Conservation (phyloP, 139 green algal genomes). For the Limnomonas spitsbergensis region DNA sequence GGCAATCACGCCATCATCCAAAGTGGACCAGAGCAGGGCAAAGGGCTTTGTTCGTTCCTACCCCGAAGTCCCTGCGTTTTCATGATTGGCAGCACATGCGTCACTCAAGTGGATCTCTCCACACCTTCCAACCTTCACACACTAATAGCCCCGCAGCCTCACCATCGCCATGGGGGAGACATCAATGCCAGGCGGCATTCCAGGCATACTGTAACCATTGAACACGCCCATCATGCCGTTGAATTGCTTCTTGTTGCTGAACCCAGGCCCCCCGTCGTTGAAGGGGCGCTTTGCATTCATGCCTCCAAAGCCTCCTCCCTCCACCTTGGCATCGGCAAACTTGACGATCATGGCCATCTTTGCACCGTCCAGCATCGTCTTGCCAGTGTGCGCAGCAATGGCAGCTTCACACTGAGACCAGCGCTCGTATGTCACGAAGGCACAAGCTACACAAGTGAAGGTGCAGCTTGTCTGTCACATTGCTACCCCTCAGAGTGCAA, state of each 20-base stretch:
- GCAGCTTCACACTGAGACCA: slow-evolving; percentile 74
- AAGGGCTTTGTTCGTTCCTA: no score
- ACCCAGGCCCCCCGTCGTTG: background rate
- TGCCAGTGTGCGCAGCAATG: slow-evolving; percentile 69
- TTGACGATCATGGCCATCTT: slow-evolving; percentile 81
- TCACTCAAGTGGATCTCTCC: no score
- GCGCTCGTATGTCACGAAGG: slow-evolving; percentile 74
- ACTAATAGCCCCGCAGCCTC: no score
- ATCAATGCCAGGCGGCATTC: background rate
- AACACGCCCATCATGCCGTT: slow-evolving; percentile 12
- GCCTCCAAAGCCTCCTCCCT: slow-evolving; percentile 4
- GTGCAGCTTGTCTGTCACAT: no score
- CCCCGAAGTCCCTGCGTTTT: no score
- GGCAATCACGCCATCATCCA: no score
- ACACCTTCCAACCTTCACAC: no score
- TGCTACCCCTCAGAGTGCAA: no score
- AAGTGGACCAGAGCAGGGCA: no score
- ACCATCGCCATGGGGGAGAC: background rate
- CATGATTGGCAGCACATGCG: no score
- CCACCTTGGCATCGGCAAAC: slow-evolving; percentile 77
- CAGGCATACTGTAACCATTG: background rate
- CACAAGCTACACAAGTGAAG: slow-evolving; percentile 56
- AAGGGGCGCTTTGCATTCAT: slow-evolving; percentile 16
- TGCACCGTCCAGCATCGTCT: slow-evolving; percentile 57
- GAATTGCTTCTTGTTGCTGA: slow-evolving; percentile 28